Base-by-base conservation (phyloP, 2,329 filamentous ascomycete species). In the Nakataea oryzae region DNA sequence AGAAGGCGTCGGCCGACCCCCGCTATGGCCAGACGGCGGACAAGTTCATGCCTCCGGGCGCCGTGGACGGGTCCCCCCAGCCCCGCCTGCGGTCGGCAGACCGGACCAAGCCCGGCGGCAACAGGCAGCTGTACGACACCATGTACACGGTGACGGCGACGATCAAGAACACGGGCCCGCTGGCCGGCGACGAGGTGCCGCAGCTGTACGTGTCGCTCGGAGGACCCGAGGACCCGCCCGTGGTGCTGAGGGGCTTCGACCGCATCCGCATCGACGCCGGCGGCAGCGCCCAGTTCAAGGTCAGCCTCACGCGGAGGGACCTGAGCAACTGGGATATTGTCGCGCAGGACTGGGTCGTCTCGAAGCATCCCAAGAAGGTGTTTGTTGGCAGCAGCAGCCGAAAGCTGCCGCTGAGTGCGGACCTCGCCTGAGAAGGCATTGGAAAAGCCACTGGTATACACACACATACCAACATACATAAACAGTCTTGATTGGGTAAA, bases 151-250 rank as follows among this genome's bases (percentile, higher is more conserved):
- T 90, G 24, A 83, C 83, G 0, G 86, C 85, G 0, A 85, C 82
- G 21, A 81, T 95, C 65, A 87, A 80, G 66, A 95, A 96, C 79
- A 90, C 83, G 3, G 90, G 90, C 41, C 69, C 73, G 0, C 67
- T 85, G 0, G 78, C 74, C 1, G 88, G 89, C 30, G 88, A 91
- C 54, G 89, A 91, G 70, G 81, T 95, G 1, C 81, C 86, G 0
- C 90, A 95, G 78, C 75, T 92, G 17, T 93, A 97, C 74, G 71
- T 97, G 62, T 86, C 82, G 32, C 88, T 96, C 2, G 93, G 93
- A 59, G 92, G 91, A 0, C 82, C 88, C 0, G 81, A 87, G 50
- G 89, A 97, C 70, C 83, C 86, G 3, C 74, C 78, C 3, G 76
- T 81, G 29, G 79, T 86, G 3, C 85, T 97, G 17, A 87, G 93